These are phyloP conservation scores for Candida multigemmis DNA, from an alignment of 805 yeast genomes.

Conservation along the genomic window DNA sequence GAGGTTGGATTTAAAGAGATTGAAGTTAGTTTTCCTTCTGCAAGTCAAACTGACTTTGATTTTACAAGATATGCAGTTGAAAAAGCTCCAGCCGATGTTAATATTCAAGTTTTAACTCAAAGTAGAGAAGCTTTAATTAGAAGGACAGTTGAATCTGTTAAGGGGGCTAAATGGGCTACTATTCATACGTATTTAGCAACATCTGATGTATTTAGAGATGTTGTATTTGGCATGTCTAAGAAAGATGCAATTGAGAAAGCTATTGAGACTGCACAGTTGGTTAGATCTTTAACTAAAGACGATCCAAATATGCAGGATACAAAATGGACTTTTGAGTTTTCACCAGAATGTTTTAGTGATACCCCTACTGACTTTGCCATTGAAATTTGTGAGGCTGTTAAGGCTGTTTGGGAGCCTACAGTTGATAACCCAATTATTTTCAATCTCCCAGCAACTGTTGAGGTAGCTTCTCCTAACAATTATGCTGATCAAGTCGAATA, in stretches of 20 bases:
- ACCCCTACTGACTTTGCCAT: slow-evolving; percentile 57
- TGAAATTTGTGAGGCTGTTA: slow-evolving; percentile 66
- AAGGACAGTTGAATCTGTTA: slow-evolving; percentile 63
- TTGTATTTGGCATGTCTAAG: slow-evolving; percentile 58
- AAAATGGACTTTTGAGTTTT: slow-evolving; percentile 67
- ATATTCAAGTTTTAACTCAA: slow-evolving; percentile 68
- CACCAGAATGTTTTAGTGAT: slow-evolving; percentile 75
- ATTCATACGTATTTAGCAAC: slow-evolving; percentile 73
- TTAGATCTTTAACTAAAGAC: slow-evolving; percentile 62
- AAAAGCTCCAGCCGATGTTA: slow-evolving; percentile 67
- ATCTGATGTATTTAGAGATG: slow-evolving; percentile 62
- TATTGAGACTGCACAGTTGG: slow-evolving; percentile 52
- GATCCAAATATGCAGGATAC: slow-evolving; percentile 45
- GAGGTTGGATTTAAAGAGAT: slow-evolving; percentile 76
- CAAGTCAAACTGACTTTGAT: slow-evolving; percentile 73
- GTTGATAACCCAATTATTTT: slow-evolving; percentile 61
- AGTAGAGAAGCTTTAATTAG: slow-evolving; percentile 67
- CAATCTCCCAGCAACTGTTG: slow-evolving; percentile 81
- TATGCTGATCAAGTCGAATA: slow-evolving; percentile 82
- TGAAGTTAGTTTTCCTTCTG: slow-evolving; percentile 77
- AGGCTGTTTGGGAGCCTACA: slow-evolving; percentile 65
- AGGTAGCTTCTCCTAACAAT: slow-evolving; percentile 71
- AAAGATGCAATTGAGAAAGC: slow-evolving; percentile 55
- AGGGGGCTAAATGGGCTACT: slow-evolving; percentile 70
- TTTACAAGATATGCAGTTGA: slow-evolving; percentile 70